These are phyloP conservation scores for Penicillium verhagenii DNA, from an alignment of 495 filamentous ascomycete species.

Conservation along the genomic window DNA sequence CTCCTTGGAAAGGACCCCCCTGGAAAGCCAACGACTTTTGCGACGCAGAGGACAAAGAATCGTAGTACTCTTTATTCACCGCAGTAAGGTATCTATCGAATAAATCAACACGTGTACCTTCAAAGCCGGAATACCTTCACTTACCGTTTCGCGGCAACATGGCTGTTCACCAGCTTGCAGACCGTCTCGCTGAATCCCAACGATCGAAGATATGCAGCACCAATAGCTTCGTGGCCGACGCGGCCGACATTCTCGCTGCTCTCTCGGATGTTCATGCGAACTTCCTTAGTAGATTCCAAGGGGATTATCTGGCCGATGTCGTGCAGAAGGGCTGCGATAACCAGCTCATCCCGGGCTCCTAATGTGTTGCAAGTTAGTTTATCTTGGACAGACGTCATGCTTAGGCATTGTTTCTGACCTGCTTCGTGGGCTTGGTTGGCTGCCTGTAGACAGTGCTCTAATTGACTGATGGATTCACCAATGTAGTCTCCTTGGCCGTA, in stretches of 20 bases:
- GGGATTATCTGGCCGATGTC: conserved; percentile 47
- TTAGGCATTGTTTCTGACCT: conserved; percentile 2
- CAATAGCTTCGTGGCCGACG: conserved; percentile 42
- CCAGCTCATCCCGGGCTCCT: conserved; percentile 32
- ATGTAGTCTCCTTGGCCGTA: conserved; percentile 37
- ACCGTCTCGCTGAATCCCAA: conserved; percentile 42
- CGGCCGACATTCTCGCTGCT: conserved; percentile 38
- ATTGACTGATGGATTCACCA: conserved; percentile 46
- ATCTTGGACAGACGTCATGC: background rate
- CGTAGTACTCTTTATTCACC: conserved; percentile 35
- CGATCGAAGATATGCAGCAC: conserved; percentile 36
- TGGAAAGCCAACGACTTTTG: conserved; percentile 42
- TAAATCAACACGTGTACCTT: no score
- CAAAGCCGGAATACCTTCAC: no score
- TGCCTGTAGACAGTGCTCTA: conserved; percentile 47
- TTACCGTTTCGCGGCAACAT: conserved; percentile 48
- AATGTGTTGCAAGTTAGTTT: conserved; percentile 4
- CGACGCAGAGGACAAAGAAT: conserved; percentile 37
- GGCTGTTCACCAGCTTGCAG: conserved; percentile 37
- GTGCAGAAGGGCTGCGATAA: conserved; percentile 44
- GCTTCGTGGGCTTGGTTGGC: conserved; percentile 33
- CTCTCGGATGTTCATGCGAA: conserved; percentile 27
- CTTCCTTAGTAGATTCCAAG: conserved; percentile 26
- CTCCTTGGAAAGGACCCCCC: conserved; percentile 41
- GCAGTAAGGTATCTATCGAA: conserved; percentile 36